phyloP scores from a whole-genome alignment of 2,329 filamentous ascomycete genomes.

The Aspergillus amoenus region DNA sequence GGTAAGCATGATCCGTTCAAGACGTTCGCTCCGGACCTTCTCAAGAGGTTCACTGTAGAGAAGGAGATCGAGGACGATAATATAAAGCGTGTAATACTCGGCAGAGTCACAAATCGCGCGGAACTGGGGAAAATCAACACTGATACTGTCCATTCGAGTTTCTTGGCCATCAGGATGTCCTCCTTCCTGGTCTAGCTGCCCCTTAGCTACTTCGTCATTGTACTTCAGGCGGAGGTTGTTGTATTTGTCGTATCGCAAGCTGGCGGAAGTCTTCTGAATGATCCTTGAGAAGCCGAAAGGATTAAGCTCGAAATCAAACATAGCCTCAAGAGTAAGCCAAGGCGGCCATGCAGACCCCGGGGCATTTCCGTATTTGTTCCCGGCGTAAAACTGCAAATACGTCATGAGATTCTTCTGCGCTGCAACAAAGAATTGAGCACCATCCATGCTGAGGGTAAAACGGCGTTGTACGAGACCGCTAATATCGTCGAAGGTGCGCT shows the following conservation, averaged over 20 bases:
- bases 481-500: constrained; percentile 85
- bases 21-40: constrained; percentile 90
- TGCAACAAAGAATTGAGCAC: constrained; percentile 96
- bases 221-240: constrained; percentile 96
- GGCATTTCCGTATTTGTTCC: constrained; percentile 85
- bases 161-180: constrained; percentile 54
- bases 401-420: constrained; percentile 89
- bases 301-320: constrained; percentile 93
- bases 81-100: constrained; percentile 97
- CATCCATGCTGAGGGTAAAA: constrained; percentile 94
- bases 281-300: constrained; percentile 98
- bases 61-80: constrained; percentile 92
- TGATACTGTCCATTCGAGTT: constrained; percentile 89
- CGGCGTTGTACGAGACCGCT: constrained; percentile 93
- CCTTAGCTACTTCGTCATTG: constrained; percentile 82
- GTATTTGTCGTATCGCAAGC: constrained; percentile 94
- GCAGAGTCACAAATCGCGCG: constrained; percentile 94
- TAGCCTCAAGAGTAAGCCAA: constrained; percentile 97
- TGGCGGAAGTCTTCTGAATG: constrained; percentile 93
- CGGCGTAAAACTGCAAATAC: constrained; percentile 88
- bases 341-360: constrained; percentile 89
- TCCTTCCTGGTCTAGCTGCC: constrained; percentile 48
- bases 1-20: constrained; percentile 98
- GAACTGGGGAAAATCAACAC: constrained; percentile 93
- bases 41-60: constrained; percentile 95